These are phyloP conservation scores for Dipteronia dyeriana DNA, from an alignment of 345 rosid genomes.

Conservation along the genomic window DNA sequence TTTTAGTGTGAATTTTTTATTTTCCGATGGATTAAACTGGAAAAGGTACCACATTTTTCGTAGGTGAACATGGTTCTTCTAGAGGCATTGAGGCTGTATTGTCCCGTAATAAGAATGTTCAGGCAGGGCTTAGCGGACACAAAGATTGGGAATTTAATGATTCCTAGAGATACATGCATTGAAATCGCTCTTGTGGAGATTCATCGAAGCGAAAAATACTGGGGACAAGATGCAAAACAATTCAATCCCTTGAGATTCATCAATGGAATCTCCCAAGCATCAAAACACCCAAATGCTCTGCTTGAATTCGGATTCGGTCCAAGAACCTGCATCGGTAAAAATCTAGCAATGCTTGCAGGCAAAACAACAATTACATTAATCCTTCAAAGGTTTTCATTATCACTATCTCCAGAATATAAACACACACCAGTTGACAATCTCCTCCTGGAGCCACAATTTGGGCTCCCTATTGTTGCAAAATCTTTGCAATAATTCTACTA, in stretches of 20 bases:
- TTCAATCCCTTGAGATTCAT: constrained; percentile 57
- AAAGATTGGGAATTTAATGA: constrained; percentile 43
- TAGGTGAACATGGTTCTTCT: constrained; percentile 64
- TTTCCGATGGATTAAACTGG: not conserved
- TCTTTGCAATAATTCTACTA: constrained; percentile 20
- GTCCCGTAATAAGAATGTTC: constrained; percentile 33
- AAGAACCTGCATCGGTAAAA: constrained; percentile 64
- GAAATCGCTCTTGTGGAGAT: constrained; percentile 34
- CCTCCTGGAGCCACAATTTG: constrained; percentile 40
- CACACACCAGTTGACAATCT: constrained; percentile 41
- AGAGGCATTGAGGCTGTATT: constrained; percentile 63
- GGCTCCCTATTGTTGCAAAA: constrained; percentile 35
- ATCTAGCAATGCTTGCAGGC: constrained; percentile 45
- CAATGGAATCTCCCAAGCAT: constrained; percentile 43
- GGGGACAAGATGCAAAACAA: constrained; percentile 64
- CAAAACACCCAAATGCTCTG: constrained; percentile 50
- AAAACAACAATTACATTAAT: constrained; percentile 41
- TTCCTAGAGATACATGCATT: constrained; percentile 43
- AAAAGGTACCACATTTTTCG: not conserved
- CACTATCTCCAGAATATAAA: constrained; percentile 38
- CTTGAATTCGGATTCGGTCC: constrained; percentile 56
- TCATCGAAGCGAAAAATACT: constrained; percentile 42
- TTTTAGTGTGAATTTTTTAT: not conserved
- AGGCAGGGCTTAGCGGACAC: constrained; percentile 45
- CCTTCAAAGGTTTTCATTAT: constrained; percentile 42